Conservation (phyloP, 768 basidiomycete genomes). For the Wakefieldia striispora region DNA sequence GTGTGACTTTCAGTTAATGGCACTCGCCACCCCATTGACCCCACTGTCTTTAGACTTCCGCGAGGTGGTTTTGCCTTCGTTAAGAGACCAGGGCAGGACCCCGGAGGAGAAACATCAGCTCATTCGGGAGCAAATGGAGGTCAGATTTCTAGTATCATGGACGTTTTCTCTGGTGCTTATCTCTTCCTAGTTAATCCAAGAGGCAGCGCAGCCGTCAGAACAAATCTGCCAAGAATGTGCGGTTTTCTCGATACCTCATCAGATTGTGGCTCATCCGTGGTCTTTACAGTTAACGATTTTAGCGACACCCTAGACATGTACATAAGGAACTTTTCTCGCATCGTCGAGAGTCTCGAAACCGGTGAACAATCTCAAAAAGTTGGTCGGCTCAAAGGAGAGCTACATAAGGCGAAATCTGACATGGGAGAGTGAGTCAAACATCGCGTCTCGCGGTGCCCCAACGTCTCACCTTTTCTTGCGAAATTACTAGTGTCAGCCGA, state of each 20-base stretch:
- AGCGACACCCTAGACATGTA: constrained; percentile 14
- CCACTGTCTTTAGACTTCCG: constrained; percentile 9
- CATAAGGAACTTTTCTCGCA: constrained; percentile 11
- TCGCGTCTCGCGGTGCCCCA: background rate
- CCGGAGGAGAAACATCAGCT: constrained; percentile 12
- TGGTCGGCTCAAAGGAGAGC: background rate
- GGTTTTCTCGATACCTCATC: background rate
- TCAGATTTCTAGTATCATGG: background rate
- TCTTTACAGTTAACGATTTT: constrained; percentile 13
- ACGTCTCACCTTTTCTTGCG: background rate
- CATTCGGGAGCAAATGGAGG: constrained; percentile 16
- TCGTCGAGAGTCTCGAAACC: constrained; percentile 7
- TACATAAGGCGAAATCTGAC: constrained; percentile 1
- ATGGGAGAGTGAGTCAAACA: constrained; percentile 17
- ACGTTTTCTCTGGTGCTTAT: background rate
- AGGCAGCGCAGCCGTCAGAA: constrained; percentile 19
- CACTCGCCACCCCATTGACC: background rate
- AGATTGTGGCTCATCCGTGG: background rate
- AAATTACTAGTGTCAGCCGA: constrained; percentile 12
- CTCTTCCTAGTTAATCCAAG: constrained; percentile 9
- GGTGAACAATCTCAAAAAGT: constrained; percentile 8
- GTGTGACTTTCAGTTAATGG: background rate
- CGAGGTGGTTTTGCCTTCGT: constrained; percentile 14
- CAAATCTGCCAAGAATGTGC: constrained; percentile 18
- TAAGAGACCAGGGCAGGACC: constrained; percentile 5